These are phyloP conservation scores for Penicillium sp. DNA, from an alignment of 2,329 filamentous ascomycete genomes.

Conservation along the genomic window DNA sequence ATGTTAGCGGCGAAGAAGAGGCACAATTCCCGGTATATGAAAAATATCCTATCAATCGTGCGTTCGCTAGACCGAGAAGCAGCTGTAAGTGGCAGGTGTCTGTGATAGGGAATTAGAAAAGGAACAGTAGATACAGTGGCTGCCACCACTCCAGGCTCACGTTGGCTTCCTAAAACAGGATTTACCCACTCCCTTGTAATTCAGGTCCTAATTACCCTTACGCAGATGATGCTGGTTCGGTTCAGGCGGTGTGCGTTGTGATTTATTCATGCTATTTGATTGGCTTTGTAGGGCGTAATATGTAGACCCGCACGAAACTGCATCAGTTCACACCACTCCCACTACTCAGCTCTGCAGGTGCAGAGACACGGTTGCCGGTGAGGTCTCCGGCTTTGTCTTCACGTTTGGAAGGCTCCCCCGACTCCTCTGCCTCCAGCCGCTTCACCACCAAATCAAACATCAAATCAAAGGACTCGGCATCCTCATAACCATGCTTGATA, in stretches of 20 bases:
- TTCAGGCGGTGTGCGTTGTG: neutral
- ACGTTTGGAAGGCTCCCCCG: neutral
- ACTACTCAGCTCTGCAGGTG: neutral
- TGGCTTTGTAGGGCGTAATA: neutral
- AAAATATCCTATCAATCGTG: too few species aligned
- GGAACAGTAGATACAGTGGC: too few species aligned
- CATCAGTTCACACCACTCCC: neutral
- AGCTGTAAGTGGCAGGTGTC: too few species aligned
- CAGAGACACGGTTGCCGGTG: neutral
- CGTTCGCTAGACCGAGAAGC: too few species aligned
- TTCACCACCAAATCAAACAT: slow-evolving; percentile 6
- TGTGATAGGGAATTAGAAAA: too few species aligned
- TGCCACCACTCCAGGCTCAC: too few species aligned
- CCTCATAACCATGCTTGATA: neutral
- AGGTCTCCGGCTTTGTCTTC: neutral
- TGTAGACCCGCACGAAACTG: neutral
- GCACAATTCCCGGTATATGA: too few species aligned
- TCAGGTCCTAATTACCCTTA: neutral
- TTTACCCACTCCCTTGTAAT: neutral
- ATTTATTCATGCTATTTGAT: neutral
- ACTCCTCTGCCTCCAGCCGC: neutral
- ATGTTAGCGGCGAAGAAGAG: too few species aligned
- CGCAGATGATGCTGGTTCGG: neutral
- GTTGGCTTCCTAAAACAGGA: too few species aligned
- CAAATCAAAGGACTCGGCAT: slow-evolving; percentile 1